Base-by-base conservation (phyloP, 306 rosid genomes). In the Gillenia trifoliata region DNA sequence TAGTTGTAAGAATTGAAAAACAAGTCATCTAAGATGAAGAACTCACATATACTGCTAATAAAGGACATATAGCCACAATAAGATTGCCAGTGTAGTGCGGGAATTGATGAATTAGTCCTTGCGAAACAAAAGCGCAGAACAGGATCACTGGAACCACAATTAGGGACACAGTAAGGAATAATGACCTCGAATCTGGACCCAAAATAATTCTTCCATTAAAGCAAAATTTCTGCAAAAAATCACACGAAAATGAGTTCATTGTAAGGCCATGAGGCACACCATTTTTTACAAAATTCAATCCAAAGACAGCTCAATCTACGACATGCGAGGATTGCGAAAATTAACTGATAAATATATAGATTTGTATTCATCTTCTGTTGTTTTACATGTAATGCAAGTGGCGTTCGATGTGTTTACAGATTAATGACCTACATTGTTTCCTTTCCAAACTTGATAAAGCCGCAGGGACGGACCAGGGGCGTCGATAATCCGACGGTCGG, bases 371-470 rank as follows among this genome's bases (percentile, higher is more conserved):
- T 62, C 1, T 13, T 30, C 38, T 30, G 38, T 62, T 17, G 22
- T 62, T 30, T 62, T 62, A 62, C 40, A 30, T 30, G 66, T 19
- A 33, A 19, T 33, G 68, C n/a, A 10, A 33, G 23, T 31, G 4
- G 45, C 5, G 33, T 19, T 33, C 19, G 28, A 64, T 9, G 45
- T 31, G 3, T 60, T 60, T 4, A 29, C 65, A 60, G 16, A 60
- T 26, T 16, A 5, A 65, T 36, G 20, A 36, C 26, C 66, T 77
- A 83, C 86, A 60, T 83, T 83, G 78, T 63, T 83, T 76, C 86
- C 86, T 79, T 79, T 83, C 86, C 86, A 83, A 60, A 79, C 66
- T 71, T 83, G 73, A 75, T 71, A 83, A 38, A 79, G 78, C 49
- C 63, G 70, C 50, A 67, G 25, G 78, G 86, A 41, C 5, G 75